phyloP scores from a whole-genome alignment of 176 grass and related monocot genomes.

The Carex parvula region DNA sequence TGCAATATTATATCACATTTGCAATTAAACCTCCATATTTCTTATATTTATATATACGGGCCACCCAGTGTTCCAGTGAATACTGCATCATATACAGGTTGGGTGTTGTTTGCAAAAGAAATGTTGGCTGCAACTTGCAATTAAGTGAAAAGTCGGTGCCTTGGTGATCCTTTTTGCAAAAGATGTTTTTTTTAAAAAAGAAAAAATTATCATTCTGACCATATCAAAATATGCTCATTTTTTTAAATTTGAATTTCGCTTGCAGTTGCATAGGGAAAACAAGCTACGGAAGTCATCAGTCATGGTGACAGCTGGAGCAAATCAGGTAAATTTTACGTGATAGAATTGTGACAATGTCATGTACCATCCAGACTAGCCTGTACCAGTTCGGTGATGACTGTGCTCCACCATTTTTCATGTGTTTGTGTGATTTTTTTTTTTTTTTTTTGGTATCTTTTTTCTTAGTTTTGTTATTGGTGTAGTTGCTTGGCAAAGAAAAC shows the following conservation, averaged over 20 bases:
- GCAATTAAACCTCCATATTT: not conserved
- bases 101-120: not conserved
- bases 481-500: slow-evolving; percentile 22
- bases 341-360: not conserved
- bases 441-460: not conserved
- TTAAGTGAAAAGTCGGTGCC: not conserved
- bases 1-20: not conserved
- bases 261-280: slow-evolving; percentile 76
- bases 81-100: not conserved
- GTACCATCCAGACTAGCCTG: not conserved
- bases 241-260: not conserved
- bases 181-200: not conserved
- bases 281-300: slow-evolving; percentile 79
- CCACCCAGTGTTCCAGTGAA: not conserved
- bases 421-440: not conserved
- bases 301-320: slow-evolving; percentile 97
- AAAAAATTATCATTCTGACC: not conserved
- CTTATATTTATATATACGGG: not conserved
- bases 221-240: not conserved
- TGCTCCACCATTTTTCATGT: not conserved
- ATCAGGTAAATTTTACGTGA: slow-evolving; percentile 58
- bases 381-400: not conserved
- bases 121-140: not conserved
- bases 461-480: not conserved
- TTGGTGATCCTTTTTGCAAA: not conserved